Conservation (phyloP, 176 grass and related monocot species). For the Aegilops speltoides region DNA sequence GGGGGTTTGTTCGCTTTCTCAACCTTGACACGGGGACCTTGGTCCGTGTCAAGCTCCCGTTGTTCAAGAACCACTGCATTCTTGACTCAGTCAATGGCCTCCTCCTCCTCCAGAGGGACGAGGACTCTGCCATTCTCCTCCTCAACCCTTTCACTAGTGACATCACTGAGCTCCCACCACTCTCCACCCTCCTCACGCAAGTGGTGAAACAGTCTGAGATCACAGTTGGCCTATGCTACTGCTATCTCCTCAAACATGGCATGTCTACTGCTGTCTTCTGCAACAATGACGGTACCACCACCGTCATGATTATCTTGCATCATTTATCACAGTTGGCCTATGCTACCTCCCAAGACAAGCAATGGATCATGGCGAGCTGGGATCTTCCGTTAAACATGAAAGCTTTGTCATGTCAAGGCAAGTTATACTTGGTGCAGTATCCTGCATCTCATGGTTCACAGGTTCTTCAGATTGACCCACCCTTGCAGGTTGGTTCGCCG, state of each 20-base stretch:
- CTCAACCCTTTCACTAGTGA: slow-evolving; percentile 8
- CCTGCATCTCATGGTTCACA: too few species aligned
- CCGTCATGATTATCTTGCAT: not conserved
- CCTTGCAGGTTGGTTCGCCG: too few species aligned
- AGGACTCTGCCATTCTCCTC: not conserved
- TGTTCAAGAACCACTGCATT: not conserved
- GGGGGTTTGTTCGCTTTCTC: not conserved
- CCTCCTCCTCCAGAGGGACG: not conserved
- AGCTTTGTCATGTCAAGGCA: too few species aligned
- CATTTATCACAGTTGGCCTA: too few species aligned
- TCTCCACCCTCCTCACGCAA: not conserved
- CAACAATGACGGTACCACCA: not conserved
- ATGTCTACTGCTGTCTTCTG: not conserved
- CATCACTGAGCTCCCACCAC: not conserved
- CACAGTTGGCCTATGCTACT: not conserved
- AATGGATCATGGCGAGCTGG: not conserved
- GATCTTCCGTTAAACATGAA: too few species aligned
- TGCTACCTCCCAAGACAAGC: not conserved
- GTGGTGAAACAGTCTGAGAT: too few species aligned
- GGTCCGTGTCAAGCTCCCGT: not conserved
- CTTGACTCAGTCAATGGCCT: not conserved
- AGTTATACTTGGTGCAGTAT: too few species aligned
- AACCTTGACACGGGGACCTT: not conserved
- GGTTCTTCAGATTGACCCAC: too few species aligned
- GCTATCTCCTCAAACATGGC: not conserved